phyloP scores from a whole-genome alignment of 2,329 filamentous ascomycete genomes.

The Pseudogymnoascus sp. region DNA sequence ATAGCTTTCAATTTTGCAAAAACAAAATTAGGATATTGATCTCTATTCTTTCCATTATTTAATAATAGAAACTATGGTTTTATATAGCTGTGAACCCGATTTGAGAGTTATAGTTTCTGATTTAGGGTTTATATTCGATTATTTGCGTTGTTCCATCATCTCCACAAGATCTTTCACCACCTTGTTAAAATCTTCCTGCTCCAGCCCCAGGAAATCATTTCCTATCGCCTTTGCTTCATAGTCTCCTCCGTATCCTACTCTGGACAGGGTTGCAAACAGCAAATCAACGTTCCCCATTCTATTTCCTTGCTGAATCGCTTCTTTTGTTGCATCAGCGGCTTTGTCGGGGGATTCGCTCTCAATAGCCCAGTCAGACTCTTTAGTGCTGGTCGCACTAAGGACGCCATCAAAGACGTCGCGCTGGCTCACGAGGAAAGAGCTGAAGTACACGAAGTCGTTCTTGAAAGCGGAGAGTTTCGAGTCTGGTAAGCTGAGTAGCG shows the following conservation, averaged over 20 bases:
- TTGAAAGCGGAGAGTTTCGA: conserved; percentile 34
- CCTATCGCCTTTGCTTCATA: neutral
- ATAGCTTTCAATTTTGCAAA: neutral
- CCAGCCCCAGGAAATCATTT: neutral
- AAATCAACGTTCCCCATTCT: neutral
- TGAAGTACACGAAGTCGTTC: conserved; percentile 38
- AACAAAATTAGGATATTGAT: neutral
- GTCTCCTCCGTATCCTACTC: neutral
- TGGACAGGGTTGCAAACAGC: neutral
- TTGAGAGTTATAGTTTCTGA: neutral
- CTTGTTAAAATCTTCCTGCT: neutral
- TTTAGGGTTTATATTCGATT: neutral
- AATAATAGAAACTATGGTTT: neutral
- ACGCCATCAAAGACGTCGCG: conserved; percentile 39
- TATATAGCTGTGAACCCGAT: neutral
- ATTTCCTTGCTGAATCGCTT: neutral
- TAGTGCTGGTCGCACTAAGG: conserved; percentile 23
- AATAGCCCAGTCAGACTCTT: conserved; percentile 23
- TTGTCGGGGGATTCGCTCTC: neutral
- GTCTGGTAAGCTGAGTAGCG: conserved; percentile 37
- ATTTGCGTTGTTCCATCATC: neutral
- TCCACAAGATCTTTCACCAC: neutral
- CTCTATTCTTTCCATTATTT: neutral
- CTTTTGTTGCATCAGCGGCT: neutral
- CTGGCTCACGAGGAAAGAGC: conserved; percentile 42